These are phyloP conservation scores for Linnemannia exigua DNA, from an alignment of 192 early-diverging fungal species.

Conservation along the genomic window DNA sequence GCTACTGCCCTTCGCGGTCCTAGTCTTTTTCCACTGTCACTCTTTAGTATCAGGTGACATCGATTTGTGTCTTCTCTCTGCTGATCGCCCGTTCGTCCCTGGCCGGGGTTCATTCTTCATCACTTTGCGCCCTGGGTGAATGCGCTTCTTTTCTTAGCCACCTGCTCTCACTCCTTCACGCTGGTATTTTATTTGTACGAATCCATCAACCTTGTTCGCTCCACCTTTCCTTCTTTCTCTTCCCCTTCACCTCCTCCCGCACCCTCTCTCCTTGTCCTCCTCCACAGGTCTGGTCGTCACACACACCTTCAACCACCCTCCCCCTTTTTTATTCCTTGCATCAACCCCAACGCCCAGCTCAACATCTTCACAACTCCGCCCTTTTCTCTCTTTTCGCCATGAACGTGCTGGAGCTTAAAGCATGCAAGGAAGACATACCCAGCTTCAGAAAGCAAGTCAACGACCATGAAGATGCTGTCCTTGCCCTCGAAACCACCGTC, in stretches of 20 bases:
- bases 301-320: not conserved
- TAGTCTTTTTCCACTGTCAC: no score
- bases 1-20: not conserved
- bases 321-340: not conserved
- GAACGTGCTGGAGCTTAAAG: constrained; percentile 66
- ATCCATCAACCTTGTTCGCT: not conserved
- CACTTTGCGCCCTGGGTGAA: not conserved
- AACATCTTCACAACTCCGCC: constrained; percentile 4
- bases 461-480: constrained; percentile 66
- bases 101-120: not conserved
- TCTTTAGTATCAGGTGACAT: not conserved
- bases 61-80: not conserved
- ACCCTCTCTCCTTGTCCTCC: not conserved
- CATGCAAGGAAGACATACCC: constrained; percentile 72
- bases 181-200: not conserved
- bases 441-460: constrained; percentile 66
- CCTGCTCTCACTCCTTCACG: constrained; percentile 1
- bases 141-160: constrained; percentile 6
- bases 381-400: constrained; percentile 24
- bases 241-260: not conserved
- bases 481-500: constrained; percentile 65
- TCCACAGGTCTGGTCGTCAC: not conserved
- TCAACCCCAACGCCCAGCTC: not conserved
- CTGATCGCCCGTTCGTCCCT: not conserved
- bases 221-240: constrained; percentile 8